phyloP scores from a whole-genome alignment of 1,139 yeast species.

The Debaryomyces fabryi region DNA sequence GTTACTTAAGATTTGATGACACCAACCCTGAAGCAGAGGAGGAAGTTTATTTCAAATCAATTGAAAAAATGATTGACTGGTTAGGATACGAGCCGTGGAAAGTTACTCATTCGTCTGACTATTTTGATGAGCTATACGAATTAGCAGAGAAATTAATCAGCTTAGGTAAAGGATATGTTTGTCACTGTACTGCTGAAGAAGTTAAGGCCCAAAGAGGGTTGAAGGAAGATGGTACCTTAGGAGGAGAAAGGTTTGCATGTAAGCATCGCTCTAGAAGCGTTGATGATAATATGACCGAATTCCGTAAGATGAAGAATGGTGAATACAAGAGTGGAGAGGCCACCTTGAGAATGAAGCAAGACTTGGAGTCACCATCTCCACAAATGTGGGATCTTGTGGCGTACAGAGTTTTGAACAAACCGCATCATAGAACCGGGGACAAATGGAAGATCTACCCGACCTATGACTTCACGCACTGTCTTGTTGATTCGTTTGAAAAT shows the following conservation, averaged over 20 bases:
- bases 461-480: slow-evolving; percentile 97
- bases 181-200: slow-evolving; percentile 92
- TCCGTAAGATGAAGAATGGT: slow-evolving; percentile 92
- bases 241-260: slow-evolving; percentile 88
- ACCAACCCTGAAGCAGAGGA: slow-evolving; percentile 99
- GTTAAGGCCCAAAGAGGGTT: slow-evolving; percentile 89
- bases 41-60: slow-evolving; percentile 83
- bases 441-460: slow-evolving; percentile 99
- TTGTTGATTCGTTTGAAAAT: slow-evolving; percentile 96
- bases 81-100: slow-evolving; percentile 92
- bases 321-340: slow-evolving; percentile 88
- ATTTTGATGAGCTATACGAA: slow-evolving; percentile 84
- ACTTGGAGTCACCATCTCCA: slow-evolving; percentile 86
- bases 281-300: slow-evolving; percentile 76
- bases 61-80: slow-evolving; percentile 85
- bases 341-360: slow-evolving; percentile 95
- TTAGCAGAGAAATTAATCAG: slow-evolving; percentile 80
- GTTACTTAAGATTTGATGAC: slow-evolving; percentile 93
- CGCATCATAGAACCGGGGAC: slow-evolving; percentile 95
- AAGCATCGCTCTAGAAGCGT: slow-evolving; percentile 68
- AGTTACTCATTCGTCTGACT: slow-evolving; percentile 93
- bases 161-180: slow-evolving; percentile 79
- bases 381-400: slow-evolving; percentile 99
- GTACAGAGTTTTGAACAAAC: slow-evolving; percentile 89
- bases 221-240: slow-evolving; percentile 87